Conservation (phyloP, 768 basidiomycete species). For the Auricularia sp. region DNA sequence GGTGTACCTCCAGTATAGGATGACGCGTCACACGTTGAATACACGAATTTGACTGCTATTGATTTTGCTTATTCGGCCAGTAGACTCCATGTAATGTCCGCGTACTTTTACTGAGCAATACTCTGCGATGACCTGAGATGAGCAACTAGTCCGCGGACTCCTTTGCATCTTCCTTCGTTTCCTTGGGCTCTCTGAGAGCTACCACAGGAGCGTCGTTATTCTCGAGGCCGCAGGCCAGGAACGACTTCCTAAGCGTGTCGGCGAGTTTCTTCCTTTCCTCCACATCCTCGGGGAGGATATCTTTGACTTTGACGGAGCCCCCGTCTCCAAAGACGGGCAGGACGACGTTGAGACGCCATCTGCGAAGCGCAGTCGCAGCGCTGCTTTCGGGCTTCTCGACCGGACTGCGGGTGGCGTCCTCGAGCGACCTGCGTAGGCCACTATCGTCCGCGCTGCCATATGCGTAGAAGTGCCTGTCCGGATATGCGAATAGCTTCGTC, state of each 20-base stretch:
- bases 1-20: no score
- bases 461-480: not conserved
- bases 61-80: no score
- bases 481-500: not conserved
- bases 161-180: not conserved
- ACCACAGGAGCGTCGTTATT: not conserved
- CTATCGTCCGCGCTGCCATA: not conserved
- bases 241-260: no score
- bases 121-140: no score
- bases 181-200: not conserved
- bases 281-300: no score
- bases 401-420: not conserved
- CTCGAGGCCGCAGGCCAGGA: no score
- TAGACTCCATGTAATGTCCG: no score
- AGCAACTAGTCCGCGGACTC: not conserved
- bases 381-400: not conserved
- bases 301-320: no score
- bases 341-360: not conserved
- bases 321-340: not conserved
- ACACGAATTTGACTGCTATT: no score
- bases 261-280: no score
- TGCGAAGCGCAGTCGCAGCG: not conserved
- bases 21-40: no score
- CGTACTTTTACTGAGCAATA: no score
- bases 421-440: not conserved